Evolutionary conservation across 768 basidiomycete genomes (phyloP).

Genomic region (Boletus rex-veris): DNA sequence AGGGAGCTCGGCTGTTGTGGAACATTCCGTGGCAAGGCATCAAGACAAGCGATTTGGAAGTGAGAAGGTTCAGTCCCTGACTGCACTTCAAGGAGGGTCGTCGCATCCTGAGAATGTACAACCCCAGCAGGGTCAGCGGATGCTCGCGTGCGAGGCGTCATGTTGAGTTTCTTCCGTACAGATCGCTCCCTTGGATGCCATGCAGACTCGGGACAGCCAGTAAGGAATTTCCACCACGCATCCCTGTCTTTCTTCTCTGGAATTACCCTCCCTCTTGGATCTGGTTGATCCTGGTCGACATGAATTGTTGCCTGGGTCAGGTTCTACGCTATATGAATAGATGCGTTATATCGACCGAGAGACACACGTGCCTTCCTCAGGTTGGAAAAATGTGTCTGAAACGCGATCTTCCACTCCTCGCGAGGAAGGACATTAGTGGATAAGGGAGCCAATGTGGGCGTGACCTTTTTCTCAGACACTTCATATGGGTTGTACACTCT

Average conservation of each 20-base stretch:
- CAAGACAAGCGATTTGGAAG: neutral
- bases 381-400: conserved; percentile 59
- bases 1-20: neutral
- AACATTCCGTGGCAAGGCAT: neutral
- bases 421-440: conserved; percentile 49
- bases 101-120: neutral
- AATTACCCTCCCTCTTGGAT: conserved; percentile 37
- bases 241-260: conserved; percentile 74
- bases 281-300: conserved; percentile 8
- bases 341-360: neutral
- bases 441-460: conserved; percentile 14
- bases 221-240: conserved; percentile 75
- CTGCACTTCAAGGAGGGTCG: neutral
- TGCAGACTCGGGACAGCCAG: conserved; percentile 61
- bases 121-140: conserved; percentile 31
- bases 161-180: conserved; percentile 9
- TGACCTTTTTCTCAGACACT: conserved; percentile 28
- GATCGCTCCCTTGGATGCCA: conserved; percentile 48
- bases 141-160: conserved; percentile 32
- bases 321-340: conserved; percentile 48
- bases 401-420: conserved; percentile 60
- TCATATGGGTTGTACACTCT: conserved; percentile 71
- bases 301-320: conserved; percentile 55
- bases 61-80: conserved; percentile 1
- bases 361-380: conserved; percentile 48